Evolutionary conservation across 192 early-diverging fungal genomes (phyloP).

Genomic region (Coemansia sp.): DNA sequence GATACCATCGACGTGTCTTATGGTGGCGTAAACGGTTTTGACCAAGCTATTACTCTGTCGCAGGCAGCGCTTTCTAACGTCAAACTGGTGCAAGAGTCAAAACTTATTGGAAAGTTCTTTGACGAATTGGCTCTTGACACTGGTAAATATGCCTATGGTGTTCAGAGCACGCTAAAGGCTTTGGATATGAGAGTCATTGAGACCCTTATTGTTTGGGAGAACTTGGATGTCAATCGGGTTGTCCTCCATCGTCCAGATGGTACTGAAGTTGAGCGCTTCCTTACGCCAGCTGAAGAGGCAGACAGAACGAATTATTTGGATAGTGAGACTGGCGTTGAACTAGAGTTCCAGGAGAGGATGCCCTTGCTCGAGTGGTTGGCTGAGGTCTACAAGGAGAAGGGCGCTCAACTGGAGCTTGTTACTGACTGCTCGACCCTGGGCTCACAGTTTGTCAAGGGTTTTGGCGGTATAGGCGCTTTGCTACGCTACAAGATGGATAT

Average conservation of each 20-base stretch:
- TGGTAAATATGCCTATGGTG: constrained; percentile 93
- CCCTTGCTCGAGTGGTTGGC: constrained; percentile 93
- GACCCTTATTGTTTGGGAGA: constrained; percentile 94
- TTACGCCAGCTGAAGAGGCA: constrained; percentile 85
- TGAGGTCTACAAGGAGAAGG: constrained; percentile 95
- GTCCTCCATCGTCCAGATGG: constrained; percentile 74
- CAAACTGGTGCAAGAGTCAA: constrained; percentile 97
- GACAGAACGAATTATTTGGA: constrained; percentile 71
- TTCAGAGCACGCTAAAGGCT: constrained; percentile 92
- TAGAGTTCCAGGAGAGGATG: constrained; percentile 79
- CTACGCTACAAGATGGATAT: constrained; percentile 92
- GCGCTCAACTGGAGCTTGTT: constrained; percentile 86
- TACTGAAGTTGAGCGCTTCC: constrained; percentile 67
- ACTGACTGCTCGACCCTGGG: constrained; percentile 94
- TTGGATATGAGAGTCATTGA: constrained; percentile 94
- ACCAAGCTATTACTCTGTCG: constrained; percentile 90
- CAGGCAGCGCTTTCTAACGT: constrained; percentile 86
- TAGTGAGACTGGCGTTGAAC: constrained; percentile 65
- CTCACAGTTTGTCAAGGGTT: constrained; percentile 93
- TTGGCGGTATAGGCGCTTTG: constrained; percentile 94
- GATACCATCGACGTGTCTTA: constrained; percentile 95
- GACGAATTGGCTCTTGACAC: constrained; percentile 94
- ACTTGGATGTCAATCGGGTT: constrained; percentile 78
- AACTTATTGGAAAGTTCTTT: constrained; percentile 90
- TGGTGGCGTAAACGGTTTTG: constrained; percentile 98